Evolutionary conservation across 306 rosid genomes (phyloP).

Genomic region (Ammopiptanthus mongolicus): DNA sequence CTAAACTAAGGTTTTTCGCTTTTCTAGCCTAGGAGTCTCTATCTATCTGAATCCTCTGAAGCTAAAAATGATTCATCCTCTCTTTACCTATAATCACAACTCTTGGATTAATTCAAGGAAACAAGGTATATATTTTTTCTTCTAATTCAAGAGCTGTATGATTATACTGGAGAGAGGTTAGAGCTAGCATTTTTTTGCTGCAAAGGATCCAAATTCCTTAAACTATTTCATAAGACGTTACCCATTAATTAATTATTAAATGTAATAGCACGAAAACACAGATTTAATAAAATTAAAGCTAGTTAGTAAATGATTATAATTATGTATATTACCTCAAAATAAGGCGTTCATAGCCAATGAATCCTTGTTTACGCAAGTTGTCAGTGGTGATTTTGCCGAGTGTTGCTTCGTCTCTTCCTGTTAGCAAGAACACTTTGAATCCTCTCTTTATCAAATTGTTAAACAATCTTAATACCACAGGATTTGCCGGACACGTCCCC

Average conservation of each 20-base stretch:
- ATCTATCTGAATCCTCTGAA: too few relatives aligned
- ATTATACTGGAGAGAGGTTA: too few relatives aligned
- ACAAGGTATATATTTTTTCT: too few relatives aligned
- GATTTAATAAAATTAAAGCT: background rate
- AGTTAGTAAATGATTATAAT: background rate
- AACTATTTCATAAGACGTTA: background rate
- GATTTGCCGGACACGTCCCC: slow-evolving; percentile 58
- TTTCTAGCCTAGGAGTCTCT: background rate
- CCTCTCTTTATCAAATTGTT: slow-evolving; percentile 33
- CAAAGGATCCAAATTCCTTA: too few relatives aligned
- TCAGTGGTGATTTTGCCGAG: slow-evolving; percentile 43
- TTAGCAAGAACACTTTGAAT: slow-evolving; percentile 62
- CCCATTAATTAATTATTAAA: background rate
- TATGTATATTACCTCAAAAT: slow-evolving; percentile 53
- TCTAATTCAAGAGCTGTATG: too few relatives aligned
- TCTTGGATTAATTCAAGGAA: too few relatives aligned
- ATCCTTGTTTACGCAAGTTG: slow-evolving; percentile 64
- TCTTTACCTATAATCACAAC: too few relatives aligned
- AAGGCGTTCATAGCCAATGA: slow-evolving; percentile 62
- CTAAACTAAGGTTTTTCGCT: background rate
- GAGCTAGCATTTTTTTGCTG: too few relatives aligned
- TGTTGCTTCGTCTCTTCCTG: slow-evolving; percentile 62
- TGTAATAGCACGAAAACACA: background rate
- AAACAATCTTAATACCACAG: slow-evolving; percentile 30
- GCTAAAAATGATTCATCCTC: too few relatives aligned